Evolutionary conservation across 805 yeast species (phyloP).

Genomic region (Saturnispora diversa): DNA sequence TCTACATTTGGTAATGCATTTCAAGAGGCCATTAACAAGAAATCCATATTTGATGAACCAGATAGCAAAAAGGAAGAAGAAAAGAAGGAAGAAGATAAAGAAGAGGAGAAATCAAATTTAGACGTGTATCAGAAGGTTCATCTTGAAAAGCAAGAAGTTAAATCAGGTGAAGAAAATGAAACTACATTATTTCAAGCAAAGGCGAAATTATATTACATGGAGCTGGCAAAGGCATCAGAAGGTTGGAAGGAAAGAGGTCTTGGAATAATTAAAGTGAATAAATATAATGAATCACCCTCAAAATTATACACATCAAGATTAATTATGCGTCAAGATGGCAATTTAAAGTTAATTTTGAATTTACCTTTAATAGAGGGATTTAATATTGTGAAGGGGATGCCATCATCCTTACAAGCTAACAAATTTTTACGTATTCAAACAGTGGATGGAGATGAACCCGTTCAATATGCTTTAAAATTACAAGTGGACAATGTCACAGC

Average conservation of each 20-base stretch:
- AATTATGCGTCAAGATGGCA: constrained; percentile 87
- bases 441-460: constrained; percentile 55
- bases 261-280: constrained; percentile 78
- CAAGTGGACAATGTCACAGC: constrained; percentile 52
- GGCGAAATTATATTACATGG: constrained; percentile 72
- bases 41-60: constrained; percentile 47
- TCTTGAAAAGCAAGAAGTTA: constrained; percentile 47
- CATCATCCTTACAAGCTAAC: constrained; percentile 75
- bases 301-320: constrained; percentile 46
- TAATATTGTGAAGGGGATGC: constrained; percentile 69
- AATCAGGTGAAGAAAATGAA: constrained; percentile 91
- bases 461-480: constrained; percentile 76
- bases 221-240: constrained; percentile 50
- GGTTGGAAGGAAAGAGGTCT: constrained; percentile 98
- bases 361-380: constrained; percentile 55
- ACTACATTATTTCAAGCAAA: constrained; percentile 56
- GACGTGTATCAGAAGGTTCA: constrained; percentile 49
- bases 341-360: constrained; percentile 75
- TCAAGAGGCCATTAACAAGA: constrained; percentile 40
- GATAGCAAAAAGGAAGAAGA: constrained; percentile 15
- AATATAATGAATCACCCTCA: constrained; percentile 24
- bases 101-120: constrained; percentile 19
- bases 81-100: constrained; percentile 15
- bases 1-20: constrained; percentile 48
- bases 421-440: constrained; percentile 73